Conservation (phyloP, 345 rosid genomes). For the Hevea brasiliensis region DNA sequence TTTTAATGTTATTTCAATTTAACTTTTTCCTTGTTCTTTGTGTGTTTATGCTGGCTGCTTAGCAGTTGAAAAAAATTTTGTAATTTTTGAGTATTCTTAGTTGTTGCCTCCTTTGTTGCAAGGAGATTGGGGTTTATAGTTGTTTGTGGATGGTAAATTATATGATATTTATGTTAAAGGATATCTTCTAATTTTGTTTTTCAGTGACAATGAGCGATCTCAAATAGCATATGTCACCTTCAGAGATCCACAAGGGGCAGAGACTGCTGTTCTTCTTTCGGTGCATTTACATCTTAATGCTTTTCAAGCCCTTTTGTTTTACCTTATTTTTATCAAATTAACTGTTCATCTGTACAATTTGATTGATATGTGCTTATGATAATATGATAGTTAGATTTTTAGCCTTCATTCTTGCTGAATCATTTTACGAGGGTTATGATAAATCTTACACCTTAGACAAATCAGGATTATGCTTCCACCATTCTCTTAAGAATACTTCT, state of each 20-base stretch:
- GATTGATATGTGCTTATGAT: background rate
- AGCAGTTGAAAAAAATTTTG: background rate
- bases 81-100: background rate
- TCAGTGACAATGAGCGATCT: slow-evolving; percentile 63
- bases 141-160: background rate
- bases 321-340: background rate
- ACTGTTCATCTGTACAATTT: background rate
- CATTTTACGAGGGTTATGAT: background rate
- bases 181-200: background rate
- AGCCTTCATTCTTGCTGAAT: background rate
- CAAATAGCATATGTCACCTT: slow-evolving; percentile 73
- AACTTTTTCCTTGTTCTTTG: background rate
- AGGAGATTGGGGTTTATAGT: background rate
- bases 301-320: background rate
- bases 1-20: slow-evolving; percentile 5
- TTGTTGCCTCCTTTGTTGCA: background rate
- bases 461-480: background rate
- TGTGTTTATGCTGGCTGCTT: background rate
- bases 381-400: background rate
- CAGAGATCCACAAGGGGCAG: slow-evolving; percentile 82
- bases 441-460: background rate
- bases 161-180: background rate
- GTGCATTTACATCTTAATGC: slow-evolving; percentile 36
- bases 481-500: background rate
- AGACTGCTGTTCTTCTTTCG: slow-evolving; percentile 84